These are phyloP conservation scores for Aspergillus fijiensis DNA, from an alignment of 2,329 filamentous ascomycete genomes.

Conservation along the genomic window DNA sequence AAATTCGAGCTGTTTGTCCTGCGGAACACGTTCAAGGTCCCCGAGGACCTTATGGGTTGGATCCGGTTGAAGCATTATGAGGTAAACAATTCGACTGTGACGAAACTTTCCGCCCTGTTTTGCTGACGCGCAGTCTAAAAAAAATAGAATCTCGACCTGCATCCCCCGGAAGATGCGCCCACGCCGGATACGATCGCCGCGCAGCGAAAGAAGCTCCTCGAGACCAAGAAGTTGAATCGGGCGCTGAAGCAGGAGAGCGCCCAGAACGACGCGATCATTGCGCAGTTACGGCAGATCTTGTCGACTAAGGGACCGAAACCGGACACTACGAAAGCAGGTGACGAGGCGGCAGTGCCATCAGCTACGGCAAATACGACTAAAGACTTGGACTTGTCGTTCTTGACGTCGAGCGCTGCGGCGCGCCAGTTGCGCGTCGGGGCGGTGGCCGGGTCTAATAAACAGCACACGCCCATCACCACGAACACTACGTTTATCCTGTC, in stretches of 20 bases:
- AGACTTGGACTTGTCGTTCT: slow-evolving; percentile 53
- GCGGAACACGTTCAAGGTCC: slow-evolving; percentile 76
- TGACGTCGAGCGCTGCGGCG: slow-evolving; percentile 52
- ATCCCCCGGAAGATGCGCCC: slow-evolving; percentile 42
- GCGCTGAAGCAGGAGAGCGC: slow-evolving; percentile 68
- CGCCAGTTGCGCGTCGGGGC: slow-evolving; percentile 48
- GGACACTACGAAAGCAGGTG: slow-evolving; percentile 20
- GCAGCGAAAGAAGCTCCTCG: slow-evolving; percentile 72
- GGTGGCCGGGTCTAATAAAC: slow-evolving; percentile 34
- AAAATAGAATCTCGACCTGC: slow-evolving; percentile 40
- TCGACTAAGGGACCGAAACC: slow-evolving; percentile 29
- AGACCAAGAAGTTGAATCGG: slow-evolving; percentile 72
- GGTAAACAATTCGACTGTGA: slow-evolving; percentile 39
- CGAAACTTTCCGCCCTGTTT: background rate
- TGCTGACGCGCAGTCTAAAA: no score
- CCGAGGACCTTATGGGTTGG: slow-evolving; percentile 71
- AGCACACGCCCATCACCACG: slow-evolving; percentile 44
- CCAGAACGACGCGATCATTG: slow-evolving; percentile 70
- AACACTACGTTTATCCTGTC: slow-evolving; percentile 70
- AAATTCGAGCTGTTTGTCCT: slow-evolving; percentile 87
- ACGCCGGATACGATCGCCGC: slow-evolving; percentile 67
- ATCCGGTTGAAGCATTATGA: slow-evolving; percentile 84
- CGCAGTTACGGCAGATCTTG: slow-evolving; percentile 61
- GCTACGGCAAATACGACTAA: slow-evolving; percentile 21
- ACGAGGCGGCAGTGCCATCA: slow-evolving; percentile 5